These are phyloP conservation scores for Solanum pinnatisectum DNA, from an alignment of 257 asterid species.

Conservation along the genomic window DNA sequence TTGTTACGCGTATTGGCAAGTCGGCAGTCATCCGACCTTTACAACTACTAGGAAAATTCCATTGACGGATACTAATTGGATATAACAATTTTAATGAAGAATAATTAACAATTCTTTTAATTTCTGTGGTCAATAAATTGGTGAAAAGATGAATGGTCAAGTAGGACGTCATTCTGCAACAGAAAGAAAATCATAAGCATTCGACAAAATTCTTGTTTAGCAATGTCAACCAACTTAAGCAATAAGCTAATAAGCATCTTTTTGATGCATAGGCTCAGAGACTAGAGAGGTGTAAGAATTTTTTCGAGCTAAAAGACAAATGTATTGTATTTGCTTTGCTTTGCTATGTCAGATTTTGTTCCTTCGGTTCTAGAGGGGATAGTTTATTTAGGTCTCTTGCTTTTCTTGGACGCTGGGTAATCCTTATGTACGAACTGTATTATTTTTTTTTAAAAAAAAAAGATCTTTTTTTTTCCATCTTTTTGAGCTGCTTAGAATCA, in stretches of 20 bases:
- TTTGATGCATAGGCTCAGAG: not conserved
- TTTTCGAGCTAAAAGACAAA: not conserved
- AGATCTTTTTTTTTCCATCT: not conserved
- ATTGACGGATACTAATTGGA: not conserved
- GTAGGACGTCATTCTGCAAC: not conserved
- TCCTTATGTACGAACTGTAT: not conserved
- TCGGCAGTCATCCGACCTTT: not conserved
- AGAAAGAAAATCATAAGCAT: not conserved
- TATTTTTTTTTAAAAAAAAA: not conserved
- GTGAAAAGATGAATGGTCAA: not conserved
- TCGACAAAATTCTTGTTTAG: not conserved
- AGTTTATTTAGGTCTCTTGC: not conserved
- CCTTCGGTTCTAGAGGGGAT: not conserved
- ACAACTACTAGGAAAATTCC: not conserved
- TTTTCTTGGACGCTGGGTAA: not conserved
- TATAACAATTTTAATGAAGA: not conserved
- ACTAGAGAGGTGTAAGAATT: not conserved
- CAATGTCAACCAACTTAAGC: not conserved
- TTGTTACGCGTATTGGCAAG: not conserved
- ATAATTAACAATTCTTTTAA: not conserved
- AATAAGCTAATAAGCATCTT: not conserved
- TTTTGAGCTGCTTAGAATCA: not conserved
- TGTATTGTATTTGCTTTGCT: not conserved
- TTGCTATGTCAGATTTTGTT: not conserved
- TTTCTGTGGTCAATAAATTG: not conserved